Evolutionary conservation across 345 rosid genomes (phyloP).

Genomic region (Psidium guajava): DNA sequence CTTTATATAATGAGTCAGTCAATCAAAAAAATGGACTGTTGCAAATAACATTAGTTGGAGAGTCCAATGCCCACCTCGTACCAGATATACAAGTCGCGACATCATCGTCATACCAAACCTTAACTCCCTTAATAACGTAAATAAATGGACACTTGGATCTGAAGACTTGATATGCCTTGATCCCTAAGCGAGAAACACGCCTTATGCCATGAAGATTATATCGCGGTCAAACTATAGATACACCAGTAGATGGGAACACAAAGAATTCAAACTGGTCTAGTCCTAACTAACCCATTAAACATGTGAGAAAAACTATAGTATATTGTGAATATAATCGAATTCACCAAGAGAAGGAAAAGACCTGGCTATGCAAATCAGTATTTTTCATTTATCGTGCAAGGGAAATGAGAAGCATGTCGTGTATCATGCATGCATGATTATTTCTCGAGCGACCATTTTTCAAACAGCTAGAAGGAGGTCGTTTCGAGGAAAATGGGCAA

Average conservation of each 20-base stretch:
- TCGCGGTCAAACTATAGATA: neutral
- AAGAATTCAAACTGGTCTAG: constrained; percentile 3
- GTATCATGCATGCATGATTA: neutral
- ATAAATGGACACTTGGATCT: neutral
- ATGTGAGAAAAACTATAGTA: neutral
- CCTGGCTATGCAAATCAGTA: neutral
- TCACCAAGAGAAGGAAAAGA: neutral
- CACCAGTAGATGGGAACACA: constrained; percentile 8
- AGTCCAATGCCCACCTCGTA: neutral
- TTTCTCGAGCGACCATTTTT: neutral
- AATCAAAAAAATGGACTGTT: neutral
- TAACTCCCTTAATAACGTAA: neutral
- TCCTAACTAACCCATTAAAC: constrained; percentile 5
- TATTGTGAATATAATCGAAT: neutral
- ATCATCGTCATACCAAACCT: neutral
- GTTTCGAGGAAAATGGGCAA: neutral
- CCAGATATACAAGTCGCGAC: neutral
- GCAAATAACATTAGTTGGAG: neutral
- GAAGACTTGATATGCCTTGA: neutral
- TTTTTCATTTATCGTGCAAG: neutral
- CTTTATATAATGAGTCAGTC: neutral
- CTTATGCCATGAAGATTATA: neutral
- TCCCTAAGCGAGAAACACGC: neutral
- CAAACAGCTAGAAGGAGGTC: neutral
- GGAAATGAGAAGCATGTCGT: neutral